These are phyloP conservation scores for Sistotremastrum suecicum DNA, from an alignment of 768 basidiomycete species.

Conservation along the genomic window DNA sequence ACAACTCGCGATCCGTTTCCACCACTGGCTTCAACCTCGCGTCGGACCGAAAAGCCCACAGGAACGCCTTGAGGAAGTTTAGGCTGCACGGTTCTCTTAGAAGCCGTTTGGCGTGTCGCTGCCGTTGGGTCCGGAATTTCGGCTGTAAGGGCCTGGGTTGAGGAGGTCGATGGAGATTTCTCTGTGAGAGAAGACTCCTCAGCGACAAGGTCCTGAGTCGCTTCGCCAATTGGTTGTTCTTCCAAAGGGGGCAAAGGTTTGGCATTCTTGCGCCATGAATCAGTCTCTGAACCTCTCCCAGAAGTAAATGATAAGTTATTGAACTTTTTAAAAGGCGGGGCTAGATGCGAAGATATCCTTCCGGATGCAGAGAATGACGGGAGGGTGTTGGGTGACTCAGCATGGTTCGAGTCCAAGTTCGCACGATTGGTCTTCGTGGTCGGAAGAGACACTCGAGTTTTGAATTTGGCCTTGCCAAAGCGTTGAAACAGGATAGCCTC, in stretches of 20 bases:
- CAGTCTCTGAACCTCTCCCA: no score
- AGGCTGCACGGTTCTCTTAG: no score
- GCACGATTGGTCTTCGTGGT: background rate
- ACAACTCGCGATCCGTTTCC: slow-evolving; percentile 37
- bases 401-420: slow-evolving; percentile 4
- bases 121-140: no score
- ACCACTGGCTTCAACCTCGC: slow-evolving; percentile 28
- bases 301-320: no score
- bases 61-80: no score
- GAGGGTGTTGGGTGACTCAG: slow-evolving; percentile 3
- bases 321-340: slow-evolving; percentile 6
- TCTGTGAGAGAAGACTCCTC: no score
- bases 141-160: no score
- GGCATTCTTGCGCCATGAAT: slow-evolving; percentile 25
- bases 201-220: no score
- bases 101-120: no score
- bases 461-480: slow-evolving; percentile 20
- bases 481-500: slow-evolving; percentile 51
- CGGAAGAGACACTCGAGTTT: slow-evolving; percentile 26
- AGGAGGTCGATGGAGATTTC: no score
- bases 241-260: slow-evolving; percentile 11
- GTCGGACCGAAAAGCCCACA: no score
- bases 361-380: slow-evolving; percentile 11
- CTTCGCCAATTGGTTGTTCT: background rate
- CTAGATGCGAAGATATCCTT: slow-evolving; percentile 25